Conservation (phyloP, 73 alveolate genomes). For the Paramecium octaurelia region DNA sequence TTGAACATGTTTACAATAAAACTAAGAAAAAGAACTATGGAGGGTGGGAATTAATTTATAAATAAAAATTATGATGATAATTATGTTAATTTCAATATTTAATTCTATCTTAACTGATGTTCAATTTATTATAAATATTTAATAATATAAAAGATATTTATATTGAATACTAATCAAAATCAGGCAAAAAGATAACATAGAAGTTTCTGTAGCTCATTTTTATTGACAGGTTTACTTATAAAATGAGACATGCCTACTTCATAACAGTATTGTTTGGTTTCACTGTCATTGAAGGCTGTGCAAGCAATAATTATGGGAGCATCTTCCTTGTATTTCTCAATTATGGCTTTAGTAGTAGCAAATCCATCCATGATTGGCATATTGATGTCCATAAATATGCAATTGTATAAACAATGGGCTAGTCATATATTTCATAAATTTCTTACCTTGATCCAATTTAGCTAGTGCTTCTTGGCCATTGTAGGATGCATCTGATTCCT, state of each 20-base stretch:
- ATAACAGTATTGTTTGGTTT: constrained; percentile 5
- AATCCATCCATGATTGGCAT: constrained; percentile 65
- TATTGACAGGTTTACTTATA: constrained; percentile 36
- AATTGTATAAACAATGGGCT: constrained; percentile 1
- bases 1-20: constrained; percentile 5
- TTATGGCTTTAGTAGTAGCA: constrained; percentile 40
- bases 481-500: constrained; percentile 1
- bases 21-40: not conserved
- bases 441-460: not conserved
- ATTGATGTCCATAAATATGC: constrained; percentile 57
- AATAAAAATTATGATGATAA: constrained; percentile 14
- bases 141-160: not conserved
- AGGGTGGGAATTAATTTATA: constrained; percentile 25
- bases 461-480: constrained; percentile 11
- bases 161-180: not conserved
- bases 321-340: not conserved
- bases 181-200: not conserved
- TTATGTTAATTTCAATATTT: not conserved
- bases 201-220: not conserved
- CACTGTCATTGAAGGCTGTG: constrained; percentile 33
- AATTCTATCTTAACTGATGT: not conserved
- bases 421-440: not conserved
- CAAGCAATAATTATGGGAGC: constrained; percentile 14
- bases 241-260: not conserved
- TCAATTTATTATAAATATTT: not conserved